Base-by-base conservation (phyloP, 768 basidiomycete species). In the Vararia minispora region DNA sequence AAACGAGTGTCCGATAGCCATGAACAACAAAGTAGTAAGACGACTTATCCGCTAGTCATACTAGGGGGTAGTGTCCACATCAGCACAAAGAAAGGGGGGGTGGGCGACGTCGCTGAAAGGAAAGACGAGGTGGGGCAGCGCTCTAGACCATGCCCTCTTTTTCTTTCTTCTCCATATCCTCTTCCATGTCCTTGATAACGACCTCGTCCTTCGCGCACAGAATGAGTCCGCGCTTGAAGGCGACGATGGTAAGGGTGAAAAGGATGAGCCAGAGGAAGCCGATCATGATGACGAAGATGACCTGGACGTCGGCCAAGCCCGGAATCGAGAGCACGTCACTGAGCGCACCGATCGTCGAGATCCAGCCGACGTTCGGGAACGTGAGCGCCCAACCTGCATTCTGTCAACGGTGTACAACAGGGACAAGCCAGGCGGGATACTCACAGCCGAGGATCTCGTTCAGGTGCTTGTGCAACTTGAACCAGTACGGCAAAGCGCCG, bases 331-430 rank as follows among this genome's bases (percentile, higher is more conserved):
- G 63, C 32, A 62, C 55, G 38, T 68, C 63, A 16, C 62, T 67
- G 18, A 69, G 50, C 24, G 63, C 54, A 28, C 63, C 58, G 13
- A 65, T 44, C 6, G 59, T 60, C 11, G 60, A 54, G 32, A 70
- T 70, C 66, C 67, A 70, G 23, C 68, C 66, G 14, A 68, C 63
- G 43, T 67, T 68, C 4, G 66, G 66, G 50, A 69, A 69, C 0
- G 66, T 68, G 36, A 69, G 43, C 3, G 66, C 67, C 67, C 67
- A 67, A 46, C 58, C 61, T 63, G 32, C 1, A 27, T 10, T 10
- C 22, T n/a, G n/a, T n/a, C n/a, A 25, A 22, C 6, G 13, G 16
- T 12, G 8, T 8, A 2, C 21, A 24, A 18, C 20, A 18, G 11
- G 33, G 29, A 39, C 28, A 22, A 31, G 16, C n/a, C 23, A 14